Percentiles rank a stretch among this genome's conserved stretches.
Conservation (phyloP, 2,329 filamentous ascomycete species). For the Scleromitrula shiraiana region DNA sequence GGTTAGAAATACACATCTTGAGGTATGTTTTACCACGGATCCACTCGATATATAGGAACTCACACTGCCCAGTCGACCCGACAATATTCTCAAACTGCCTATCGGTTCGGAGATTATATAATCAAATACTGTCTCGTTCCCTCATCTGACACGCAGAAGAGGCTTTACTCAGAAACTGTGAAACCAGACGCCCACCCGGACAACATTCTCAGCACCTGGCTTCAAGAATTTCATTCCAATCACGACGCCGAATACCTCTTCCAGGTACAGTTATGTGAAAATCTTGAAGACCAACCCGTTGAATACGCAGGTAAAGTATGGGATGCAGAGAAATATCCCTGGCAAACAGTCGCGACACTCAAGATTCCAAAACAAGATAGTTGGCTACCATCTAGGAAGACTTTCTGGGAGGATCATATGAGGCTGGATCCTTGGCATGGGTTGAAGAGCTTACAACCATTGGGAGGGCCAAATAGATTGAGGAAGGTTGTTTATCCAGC, state of each 20-base stretch:
- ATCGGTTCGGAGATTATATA: conserved; percentile 40
- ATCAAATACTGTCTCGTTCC: conserved; percentile 41
- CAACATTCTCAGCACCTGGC: conserved; percentile 34
- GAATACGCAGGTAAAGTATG: conserved; percentile 37
- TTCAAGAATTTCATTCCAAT: conserved; percentile 33
- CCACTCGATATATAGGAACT: conserved; percentile 9
- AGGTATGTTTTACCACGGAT: not conserved
- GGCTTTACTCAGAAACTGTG: conserved; percentile 33
- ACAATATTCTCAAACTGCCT: conserved; percentile 40
- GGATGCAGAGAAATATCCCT: conserved; percentile 40
- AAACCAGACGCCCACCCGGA: conserved; percentile 29
- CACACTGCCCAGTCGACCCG: conserved; percentile 31
- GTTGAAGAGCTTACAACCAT: conserved; percentile 34
- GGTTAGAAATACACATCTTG: conserved; percentile 28
- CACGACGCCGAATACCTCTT: conserved; percentile 37
- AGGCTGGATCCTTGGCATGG: conserved; percentile 37
- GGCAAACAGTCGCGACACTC: conserved; percentile 37
- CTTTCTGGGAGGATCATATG: conserved; percentile 38
- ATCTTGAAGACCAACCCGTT: conserved; percentile 39
- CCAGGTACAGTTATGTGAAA: conserved; percentile 39
- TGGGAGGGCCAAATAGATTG: conserved; percentile 34
- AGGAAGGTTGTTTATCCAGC: conserved; percentile 33
- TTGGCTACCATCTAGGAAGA: conserved; percentile 33
- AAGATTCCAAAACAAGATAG: conserved; percentile 35
- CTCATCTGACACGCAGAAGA: conserved; percentile 33